Evolutionary conservation across 495 filamentous ascomycete species (phyloP).

Genomic region (Astrocystis sublimbata): DNA sequence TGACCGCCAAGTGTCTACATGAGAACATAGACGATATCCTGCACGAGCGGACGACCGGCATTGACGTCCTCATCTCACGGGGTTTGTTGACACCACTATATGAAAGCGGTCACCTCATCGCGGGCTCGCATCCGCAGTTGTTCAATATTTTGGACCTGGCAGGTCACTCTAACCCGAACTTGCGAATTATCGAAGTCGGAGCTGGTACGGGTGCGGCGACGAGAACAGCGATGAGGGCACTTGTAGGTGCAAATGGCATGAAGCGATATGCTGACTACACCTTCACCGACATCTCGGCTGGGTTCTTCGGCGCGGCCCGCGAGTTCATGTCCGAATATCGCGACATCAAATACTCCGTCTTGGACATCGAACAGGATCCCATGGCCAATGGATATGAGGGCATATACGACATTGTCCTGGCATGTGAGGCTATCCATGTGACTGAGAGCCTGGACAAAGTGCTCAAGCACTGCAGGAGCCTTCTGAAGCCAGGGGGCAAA

Average conservation of each 20-base stretch:
- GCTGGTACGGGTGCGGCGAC: conserved; percentile 37
- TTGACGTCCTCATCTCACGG: conserved; percentile 41
- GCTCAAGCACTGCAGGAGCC: conserved; percentile 40
- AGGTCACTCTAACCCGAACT: conserved; percentile 34
- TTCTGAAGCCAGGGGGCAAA: conserved; percentile 47
- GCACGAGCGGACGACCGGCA: conserved; percentile 34
- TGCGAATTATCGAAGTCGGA: conserved; percentile 49
- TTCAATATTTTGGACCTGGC: conserved; percentile 24
- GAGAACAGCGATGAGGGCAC: conserved; percentile 31
- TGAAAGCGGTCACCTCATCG: conserved; percentile 27
- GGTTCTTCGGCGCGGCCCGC: conserved; percentile 46
- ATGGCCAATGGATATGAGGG: conserved; percentile 44
- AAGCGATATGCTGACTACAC: conserved; percentile 29
- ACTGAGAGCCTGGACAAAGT: conserved; percentile 40
- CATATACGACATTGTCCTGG: conserved; percentile 53
- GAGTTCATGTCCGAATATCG: conserved; percentile 29
- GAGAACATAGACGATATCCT: conserved; percentile 41
- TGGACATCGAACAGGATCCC: conserved; percentile 48
- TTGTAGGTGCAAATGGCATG: conserved; percentile 25
- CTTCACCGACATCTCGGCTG: conserved; percentile 53
- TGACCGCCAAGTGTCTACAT: conserved; percentile 4
- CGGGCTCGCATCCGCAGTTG: conserved; percentile 24
- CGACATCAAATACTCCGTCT: conserved; percentile 23
- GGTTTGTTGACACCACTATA: conserved; percentile 42
- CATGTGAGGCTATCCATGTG: conserved; percentile 48